These are phyloP conservation scores for Ottelia alismoides DNA, from an alignment of 106 monocot species.

Conservation along the genomic window DNA sequence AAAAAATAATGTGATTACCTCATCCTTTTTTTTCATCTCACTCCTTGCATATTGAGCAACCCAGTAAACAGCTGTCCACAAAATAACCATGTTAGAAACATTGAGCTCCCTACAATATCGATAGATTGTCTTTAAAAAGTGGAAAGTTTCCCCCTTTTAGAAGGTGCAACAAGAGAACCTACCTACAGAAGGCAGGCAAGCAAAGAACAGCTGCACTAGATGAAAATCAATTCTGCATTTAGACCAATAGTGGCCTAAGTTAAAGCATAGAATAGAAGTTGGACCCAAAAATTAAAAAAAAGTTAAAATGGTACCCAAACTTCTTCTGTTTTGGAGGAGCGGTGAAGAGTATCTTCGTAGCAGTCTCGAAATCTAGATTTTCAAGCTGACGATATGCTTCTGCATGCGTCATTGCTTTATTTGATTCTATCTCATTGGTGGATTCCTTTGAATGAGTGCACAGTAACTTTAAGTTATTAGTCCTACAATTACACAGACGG, in stretches of 20 bases:
- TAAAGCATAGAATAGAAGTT: too few relatives aligned
- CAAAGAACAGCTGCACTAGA: slow-evolving; percentile 81
- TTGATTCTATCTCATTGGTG: neutral
- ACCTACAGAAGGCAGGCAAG: slow-evolving; percentile 76
- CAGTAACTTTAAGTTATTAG: neutral
- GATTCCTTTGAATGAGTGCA: neutral
- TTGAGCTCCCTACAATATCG: neutral
- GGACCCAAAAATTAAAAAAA: neutral
- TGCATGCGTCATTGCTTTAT: slow-evolving; percentile 16
- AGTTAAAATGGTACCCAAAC: slow-evolving; percentile 44
- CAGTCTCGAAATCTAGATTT: slow-evolving; percentile 57
- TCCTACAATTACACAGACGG: neutral
- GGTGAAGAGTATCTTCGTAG: slow-evolving; percentile 58
- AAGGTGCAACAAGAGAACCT: neutral
- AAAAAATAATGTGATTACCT: slow-evolving; percentile 43
- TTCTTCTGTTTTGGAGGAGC: slow-evolving; percentile 56
- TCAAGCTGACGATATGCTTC: slow-evolving; percentile 43
- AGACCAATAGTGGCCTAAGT: too few relatives aligned
- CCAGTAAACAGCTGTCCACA: slow-evolving; percentile 49
- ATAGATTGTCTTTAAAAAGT: neutral
- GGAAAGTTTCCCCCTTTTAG: neutral
- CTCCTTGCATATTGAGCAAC: slow-evolving; percentile 69
- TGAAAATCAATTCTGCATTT: slow-evolving; percentile 74
- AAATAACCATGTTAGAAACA: neutral
- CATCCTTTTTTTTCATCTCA: slow-evolving; percentile 72